A percentile compares a stretch with the other conserved stretches of the same genome.
These are phyloP conservation scores for Conringia planisiliqua DNA, from an alignment of 345 rosid genomes.

Conservation along the genomic window DNA sequence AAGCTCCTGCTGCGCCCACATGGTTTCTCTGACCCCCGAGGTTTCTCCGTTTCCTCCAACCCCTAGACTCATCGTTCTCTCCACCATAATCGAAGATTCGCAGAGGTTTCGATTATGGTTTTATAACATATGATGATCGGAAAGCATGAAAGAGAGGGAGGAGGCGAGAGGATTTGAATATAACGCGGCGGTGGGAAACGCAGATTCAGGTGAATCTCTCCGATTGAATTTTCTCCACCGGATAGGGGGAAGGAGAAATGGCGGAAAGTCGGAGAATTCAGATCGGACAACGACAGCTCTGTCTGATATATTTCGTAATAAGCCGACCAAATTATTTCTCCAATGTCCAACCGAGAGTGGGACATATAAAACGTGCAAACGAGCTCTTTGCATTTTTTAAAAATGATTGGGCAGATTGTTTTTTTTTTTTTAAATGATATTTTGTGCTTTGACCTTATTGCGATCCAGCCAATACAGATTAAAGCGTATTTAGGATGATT, in stretches of 20 bases:
- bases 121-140: background rate
- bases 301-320: background rate
- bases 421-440: background rate
- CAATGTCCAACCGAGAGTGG: background rate
- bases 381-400: background rate
- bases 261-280: conserved; percentile 1
- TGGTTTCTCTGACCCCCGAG: conserved; percentile 48
- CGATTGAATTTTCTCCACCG: conserved; percentile 3
- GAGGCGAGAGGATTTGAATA: background rate
- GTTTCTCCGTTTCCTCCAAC: conserved; percentile 41
- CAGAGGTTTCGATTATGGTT: background rate
- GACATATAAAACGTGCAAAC: conserved; percentile 14
- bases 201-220: conserved; percentile 4
- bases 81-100: conserved; percentile 37
- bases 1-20: conserved; percentile 73
- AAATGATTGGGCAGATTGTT: background rate
- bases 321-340: conserved; percentile 4
- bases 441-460: background rate
- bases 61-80: conserved; percentile 31
- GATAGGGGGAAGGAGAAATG: background rate
- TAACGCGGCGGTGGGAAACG: background rate
- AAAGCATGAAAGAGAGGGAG: background rate
- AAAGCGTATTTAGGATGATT: background rate
- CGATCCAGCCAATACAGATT: background rate
- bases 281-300: conserved; percentile 10